Percentiles rank a stretch among this genome's conserved stretches.
Conservation (phyloP, 768 basidiomycete genomes). For the Boletus sensibilis region DNA sequence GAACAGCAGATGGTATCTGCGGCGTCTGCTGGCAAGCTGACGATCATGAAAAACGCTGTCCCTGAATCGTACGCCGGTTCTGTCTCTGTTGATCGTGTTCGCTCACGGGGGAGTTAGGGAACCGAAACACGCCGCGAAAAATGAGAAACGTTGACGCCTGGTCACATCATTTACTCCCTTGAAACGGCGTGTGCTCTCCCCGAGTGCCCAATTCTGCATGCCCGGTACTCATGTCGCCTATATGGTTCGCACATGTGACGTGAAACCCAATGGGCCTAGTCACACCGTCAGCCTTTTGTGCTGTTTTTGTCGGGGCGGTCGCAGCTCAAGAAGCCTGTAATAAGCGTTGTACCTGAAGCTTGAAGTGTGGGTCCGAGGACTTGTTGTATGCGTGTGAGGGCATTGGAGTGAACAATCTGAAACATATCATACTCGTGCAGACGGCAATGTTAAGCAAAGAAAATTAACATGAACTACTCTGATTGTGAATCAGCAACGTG, state of each 20-base stretch:
- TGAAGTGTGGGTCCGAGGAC: background rate
- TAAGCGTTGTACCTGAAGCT: background rate
- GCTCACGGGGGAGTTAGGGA: slow-evolving; percentile 18
- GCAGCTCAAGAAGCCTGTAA: background rate
- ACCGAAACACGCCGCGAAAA: slow-evolving; percentile 16
- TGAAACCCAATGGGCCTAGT: background rate
- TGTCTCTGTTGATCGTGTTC: background rate
- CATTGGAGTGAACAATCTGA: slow-evolving; percentile 3
- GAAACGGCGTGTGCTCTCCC: slow-evolving; percentile 7
- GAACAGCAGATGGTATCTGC: slow-evolving; percentile 89
- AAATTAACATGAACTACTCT: slow-evolving; percentile 20
- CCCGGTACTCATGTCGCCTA: background rate
- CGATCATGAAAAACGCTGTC: slow-evolving; percentile 80
- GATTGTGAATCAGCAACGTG: slow-evolving; percentile 12
- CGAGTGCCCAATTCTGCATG: background rate
- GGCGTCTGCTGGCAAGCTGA: slow-evolving; percentile 85
- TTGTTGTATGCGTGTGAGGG: slow-evolving; percentile 2
- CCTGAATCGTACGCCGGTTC: slow-evolving; percentile 25
- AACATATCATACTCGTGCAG: slow-evolving; percentile 24
- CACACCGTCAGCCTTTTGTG: background rate
- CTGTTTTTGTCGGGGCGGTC: background rate
- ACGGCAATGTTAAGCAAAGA: slow-evolving; percentile 8
- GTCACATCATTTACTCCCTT: background rate
- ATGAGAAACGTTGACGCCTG: slow-evolving; percentile 18
- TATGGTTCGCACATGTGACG: slow-evolving; percentile 1